Conservation (phyloP, 2,329 filamentous ascomycete species). For the Emmonsia crescens region DNA sequence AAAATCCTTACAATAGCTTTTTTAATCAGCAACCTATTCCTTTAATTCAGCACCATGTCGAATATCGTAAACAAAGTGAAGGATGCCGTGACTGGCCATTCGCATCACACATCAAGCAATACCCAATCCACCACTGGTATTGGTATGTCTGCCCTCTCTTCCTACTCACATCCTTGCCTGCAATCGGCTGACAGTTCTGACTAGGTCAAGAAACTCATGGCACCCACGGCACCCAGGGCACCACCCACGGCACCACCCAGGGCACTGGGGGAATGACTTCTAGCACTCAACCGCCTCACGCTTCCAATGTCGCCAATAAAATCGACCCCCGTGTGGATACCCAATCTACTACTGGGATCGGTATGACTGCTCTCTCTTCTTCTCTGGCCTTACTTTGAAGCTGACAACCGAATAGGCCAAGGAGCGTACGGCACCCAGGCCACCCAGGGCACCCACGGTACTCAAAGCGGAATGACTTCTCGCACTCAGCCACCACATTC, state of each 20-base stretch:
- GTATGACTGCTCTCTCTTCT: neutral
- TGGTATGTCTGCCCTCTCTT: neutral
- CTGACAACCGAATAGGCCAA: too few relatives aligned
- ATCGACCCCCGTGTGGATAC: conserved; percentile 11
- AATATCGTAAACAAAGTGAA: conserved; percentile 39
- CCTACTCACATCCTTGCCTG: neutral
- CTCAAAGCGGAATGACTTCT: neutral
- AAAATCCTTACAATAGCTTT: neutral
- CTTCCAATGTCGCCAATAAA: conserved; percentile 14
- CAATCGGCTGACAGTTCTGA: neutral
- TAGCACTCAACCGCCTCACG: neutral
- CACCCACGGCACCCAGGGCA: neutral
- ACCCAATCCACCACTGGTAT: conserved; percentile 6
- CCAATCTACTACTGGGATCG: neutral
- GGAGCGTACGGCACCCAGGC: too few relatives aligned
- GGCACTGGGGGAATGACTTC: neutral
- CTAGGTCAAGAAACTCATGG: neutral
- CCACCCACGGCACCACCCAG: neutral
- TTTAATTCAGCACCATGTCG: conserved; percentile 31
- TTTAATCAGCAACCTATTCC: neutral
- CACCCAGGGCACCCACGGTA: conserved; percentile 7
- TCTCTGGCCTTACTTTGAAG: neutral
- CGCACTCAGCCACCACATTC: conserved; percentile 21
- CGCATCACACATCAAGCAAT: conserved; percentile 14
- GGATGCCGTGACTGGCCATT: conserved; percentile 30